Conservation (phyloP, 352 stramenopile genomes). For the Phytophthora pisi region DNA sequence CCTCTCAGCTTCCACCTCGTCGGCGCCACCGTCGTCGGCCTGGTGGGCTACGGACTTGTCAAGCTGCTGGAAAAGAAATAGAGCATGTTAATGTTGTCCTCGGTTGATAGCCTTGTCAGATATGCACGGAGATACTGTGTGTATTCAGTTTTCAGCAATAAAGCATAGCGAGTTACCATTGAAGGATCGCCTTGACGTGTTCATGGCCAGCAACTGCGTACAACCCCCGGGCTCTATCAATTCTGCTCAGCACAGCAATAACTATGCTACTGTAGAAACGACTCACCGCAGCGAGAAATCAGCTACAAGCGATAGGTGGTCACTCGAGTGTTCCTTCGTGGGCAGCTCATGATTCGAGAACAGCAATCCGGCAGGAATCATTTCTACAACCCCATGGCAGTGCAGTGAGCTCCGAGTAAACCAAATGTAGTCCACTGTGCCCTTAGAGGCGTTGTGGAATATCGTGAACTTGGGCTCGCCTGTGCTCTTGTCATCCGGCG, state of each 20-base stretch:
- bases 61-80: conserved; percentile 67
- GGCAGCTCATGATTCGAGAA: conserved; percentile 58
- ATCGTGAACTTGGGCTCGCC: conserved; percentile 79
- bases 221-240: not conserved
- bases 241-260: not conserved
- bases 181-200: not conserved
- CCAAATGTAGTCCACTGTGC: conserved; percentile 78
- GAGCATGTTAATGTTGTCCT: conserved; percentile 24
- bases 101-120: conserved; percentile 5
- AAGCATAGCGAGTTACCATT: conserved; percentile 10
- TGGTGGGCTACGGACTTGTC: conserved; percentile 65
- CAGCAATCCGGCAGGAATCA: conserved; percentile 54
- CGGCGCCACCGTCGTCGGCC: conserved; percentile 54
- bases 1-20: conserved; percentile 71
- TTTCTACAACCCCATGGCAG: conserved; percentile 72
- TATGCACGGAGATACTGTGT: conserved; percentile 16
- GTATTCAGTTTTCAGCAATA: conserved; percentile 6
- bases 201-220: not conserved
- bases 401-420: conserved; percentile 51
- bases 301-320: conserved; percentile 72
- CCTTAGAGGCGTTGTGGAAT: conserved; percentile 64
- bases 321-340: conserved; percentile 60
- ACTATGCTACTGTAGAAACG: not conserved
- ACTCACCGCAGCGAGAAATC: conserved; percentile 53
- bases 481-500: conserved; percentile 47